Evolutionary conservation across 2,329 filamentous ascomycete genomes (phyloP).

Genomic region (Stachybotrys chartarum): DNA sequence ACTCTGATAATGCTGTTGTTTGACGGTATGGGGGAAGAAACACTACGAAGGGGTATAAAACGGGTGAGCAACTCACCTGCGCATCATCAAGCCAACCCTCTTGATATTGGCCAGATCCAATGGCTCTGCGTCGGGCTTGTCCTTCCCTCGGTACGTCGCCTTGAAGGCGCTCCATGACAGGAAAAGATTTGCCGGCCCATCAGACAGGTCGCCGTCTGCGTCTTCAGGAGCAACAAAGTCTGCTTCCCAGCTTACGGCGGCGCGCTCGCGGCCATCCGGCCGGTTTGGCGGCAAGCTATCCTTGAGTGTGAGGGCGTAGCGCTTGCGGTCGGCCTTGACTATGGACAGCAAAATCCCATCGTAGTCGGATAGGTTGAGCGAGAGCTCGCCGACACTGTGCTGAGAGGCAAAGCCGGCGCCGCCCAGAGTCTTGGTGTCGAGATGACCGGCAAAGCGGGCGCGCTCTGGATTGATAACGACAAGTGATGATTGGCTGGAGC

Average conservation of each 20-base stretch:
- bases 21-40: not conserved
- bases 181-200: constrained; percentile 11
- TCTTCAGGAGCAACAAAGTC: constrained; percentile 44
- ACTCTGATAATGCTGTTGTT: not conserved
- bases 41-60: not conserved
- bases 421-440: constrained; percentile 69
- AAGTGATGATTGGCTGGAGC: constrained; percentile 53
- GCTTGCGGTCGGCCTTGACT: constrained; percentile 50
- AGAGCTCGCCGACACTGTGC: constrained; percentile 51
- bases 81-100: constrained; percentile 70
- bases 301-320: constrained; percentile 70
- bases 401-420: constrained; percentile 80
- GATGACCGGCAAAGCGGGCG: constrained; percentile 59
- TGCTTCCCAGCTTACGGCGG: constrained; percentile 67
- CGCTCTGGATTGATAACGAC: constrained; percentile 19
- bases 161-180: constrained; percentile 60
- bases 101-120: constrained; percentile 55
- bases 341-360: constrained; percentile 53
- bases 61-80: constrained; percentile 50
- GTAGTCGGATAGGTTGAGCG: constrained; percentile 58
- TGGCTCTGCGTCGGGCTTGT: constrained; percentile 50
- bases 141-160: constrained; percentile 66
- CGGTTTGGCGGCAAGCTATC: constrained; percentile 53
- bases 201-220: constrained; percentile 29
- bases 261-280: constrained; percentile 62